Conservation (phyloP, 805 yeast genomes). For the Yamadazyma insecticola region DNA sequence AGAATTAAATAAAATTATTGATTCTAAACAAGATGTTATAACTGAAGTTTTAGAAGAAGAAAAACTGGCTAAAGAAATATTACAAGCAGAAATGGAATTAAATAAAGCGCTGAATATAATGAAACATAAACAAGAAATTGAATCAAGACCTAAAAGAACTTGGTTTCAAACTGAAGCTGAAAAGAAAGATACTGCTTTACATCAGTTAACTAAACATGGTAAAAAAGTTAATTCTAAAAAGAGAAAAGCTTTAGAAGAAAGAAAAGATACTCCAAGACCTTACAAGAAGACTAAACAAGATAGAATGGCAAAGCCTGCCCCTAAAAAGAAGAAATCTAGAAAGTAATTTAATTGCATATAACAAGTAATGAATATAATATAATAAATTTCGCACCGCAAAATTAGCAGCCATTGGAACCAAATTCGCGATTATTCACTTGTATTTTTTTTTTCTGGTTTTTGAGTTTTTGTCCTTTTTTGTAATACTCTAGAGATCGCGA, state of each 20-base stretch:
- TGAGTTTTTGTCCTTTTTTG: no score
- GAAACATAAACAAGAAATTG: constrained; percentile 76
- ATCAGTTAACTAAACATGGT: constrained; percentile 43
- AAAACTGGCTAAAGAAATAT: constrained; percentile 78
- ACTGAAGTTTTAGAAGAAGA: constrained; percentile 85
- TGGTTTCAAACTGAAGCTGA: constrained; percentile 80
- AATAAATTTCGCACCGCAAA: no score
- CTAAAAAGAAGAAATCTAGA: constrained; percentile 35
- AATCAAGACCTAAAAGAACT: constrained; percentile 88
- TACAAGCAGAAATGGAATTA: constrained; percentile 87
- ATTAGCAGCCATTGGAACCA: no score
- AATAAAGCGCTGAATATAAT: constrained; percentile 81
- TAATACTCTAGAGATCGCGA: no score
- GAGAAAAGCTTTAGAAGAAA: constrained; percentile 65
- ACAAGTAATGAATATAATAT: no score
- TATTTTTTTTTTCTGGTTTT: no score
- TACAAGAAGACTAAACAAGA: constrained; percentile 81
- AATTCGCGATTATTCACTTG: no score
- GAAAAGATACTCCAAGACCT: constrained; percentile 48
- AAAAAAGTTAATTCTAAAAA: constrained; percentile 61
- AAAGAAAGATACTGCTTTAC: constrained; percentile 39
- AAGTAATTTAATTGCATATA: no score
- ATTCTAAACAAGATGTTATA: constrained; percentile 53
- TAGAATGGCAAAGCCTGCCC: constrained; percentile 37
- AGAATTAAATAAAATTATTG: constrained; percentile 56